Evolutionary conservation across 345 rosid genomes (phyloP), one percentile per base, ranked within the genome.

Genomic region (Citrus inodora): DNA sequence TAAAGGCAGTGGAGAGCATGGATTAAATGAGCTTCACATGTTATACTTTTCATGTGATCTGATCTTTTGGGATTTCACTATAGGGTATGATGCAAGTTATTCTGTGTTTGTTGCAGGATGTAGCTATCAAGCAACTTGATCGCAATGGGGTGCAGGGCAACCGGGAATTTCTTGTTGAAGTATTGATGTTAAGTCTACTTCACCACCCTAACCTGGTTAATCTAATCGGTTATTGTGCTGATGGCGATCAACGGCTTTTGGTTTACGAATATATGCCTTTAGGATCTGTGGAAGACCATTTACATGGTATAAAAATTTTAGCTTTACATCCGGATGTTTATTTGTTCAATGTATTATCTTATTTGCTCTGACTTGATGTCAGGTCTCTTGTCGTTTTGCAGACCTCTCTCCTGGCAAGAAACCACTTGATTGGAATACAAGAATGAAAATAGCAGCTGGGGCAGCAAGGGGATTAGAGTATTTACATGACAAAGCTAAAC

Each of bases 191-290:
- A 82, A 94, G 96, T 83, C 86, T 94, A 61, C 97, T 92, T 81
- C 96, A 94, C 83, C 96, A 94, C 84, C 92, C 92, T 30, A 93
- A 94, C 83, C 93, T 92, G 69, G 97, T 94, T 73, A 94, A 92
- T 77, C 81, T 92, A 27, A 92, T 87, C 33, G 98, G 98, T 24
- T 94, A 92, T 53, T 94, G 97, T 81, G 97, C 97, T 73, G 97
- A 92, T 84, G 98, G 98, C 78, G 98, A 94, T 86, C 98, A 94
- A 82, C 88, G 97, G 86, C 98, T 92, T 85, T 83, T 94, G 81
- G 95, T 92, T 53, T 94, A 94, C 37, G 98, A 94, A 71, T 92
- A 90, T 82, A 92, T 94, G 96, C 90, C 98, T 2, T 80, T 94
- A 64, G 97, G 97, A 35, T 92, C 96, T 56, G 78, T 94, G 71